Base-by-base conservation (phyloP, 2,329 filamentous ascomycete species). In the Diplodia corticola region DNA sequence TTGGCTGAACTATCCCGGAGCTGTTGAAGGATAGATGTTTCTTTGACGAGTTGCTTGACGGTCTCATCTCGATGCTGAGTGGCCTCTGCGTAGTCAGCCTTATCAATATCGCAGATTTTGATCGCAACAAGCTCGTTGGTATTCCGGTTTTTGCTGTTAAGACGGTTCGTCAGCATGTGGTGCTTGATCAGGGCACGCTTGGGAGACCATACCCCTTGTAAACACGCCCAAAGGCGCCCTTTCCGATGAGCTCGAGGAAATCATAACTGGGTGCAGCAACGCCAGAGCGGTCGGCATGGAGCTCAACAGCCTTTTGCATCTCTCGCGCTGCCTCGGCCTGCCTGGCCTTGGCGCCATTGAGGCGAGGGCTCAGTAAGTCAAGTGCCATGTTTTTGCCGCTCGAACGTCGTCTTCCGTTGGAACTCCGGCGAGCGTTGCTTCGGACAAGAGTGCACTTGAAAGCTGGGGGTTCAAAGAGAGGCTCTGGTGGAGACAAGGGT, bases 51-150 rank as follows among this genome's bases (percentile, higher is more conserved):
- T 48, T 81, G 78, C 67, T 79, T 76, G 30, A 73, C 76, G 4
- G 75, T 77, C 71, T 75, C 64, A 17, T 66, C 64, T 44, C 64
- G 20, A 24, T 61, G 46, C 13, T 67, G 57, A 28, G 68, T 49
- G 55, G 63, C 37, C 55, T 70, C 77, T 54, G 78, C 72, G 55
- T 81, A 82, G 76, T 94, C 91, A 70, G 87, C 86, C 72, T 91
- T 89, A 72, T 95, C 91, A 54, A 94, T 91, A 74, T 93, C 90
- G 73, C 93, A 91, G 71, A 93, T 93, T 79, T 95, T 93, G 74
- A 93, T 85, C 20, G 90, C 90, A 26, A 92, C 89, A 24, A 91
- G 78, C 69, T 84, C 74, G 44, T 76, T 76, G 4, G 75, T 80
- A 20, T 71, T 73, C 37, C 78, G 76, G 63, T 79, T 77, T 69